Conservation (phyloP, 768 basidiomycete species). For the Suillus americanus region DNA sequence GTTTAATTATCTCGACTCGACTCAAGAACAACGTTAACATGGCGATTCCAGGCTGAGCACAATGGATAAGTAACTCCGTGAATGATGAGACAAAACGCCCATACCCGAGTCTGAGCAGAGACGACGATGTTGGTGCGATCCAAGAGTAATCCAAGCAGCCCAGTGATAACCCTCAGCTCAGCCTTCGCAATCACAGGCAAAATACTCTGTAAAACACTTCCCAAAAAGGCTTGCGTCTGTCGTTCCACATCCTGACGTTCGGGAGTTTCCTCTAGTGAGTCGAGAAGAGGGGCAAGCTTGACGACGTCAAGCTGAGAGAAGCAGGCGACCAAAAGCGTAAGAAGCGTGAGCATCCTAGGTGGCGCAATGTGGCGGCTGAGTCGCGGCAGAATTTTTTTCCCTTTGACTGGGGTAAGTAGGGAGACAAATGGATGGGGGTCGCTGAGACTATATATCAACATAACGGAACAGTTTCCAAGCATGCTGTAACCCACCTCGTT, state of each 20-base stretch:
- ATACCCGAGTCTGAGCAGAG: constrained; percentile 79
- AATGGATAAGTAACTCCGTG: constrained; percentile 6
- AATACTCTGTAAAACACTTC: constrained; percentile 84
- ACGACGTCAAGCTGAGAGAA: constrained; percentile 95
- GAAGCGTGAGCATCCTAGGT: constrained; percentile 78
- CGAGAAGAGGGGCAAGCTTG: constrained; percentile 69
- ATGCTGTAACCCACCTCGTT: constrained; percentile 61
- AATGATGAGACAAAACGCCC: constrained; percentile 24
- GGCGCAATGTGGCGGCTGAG: constrained; percentile 80
- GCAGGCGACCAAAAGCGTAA: constrained; percentile 91
- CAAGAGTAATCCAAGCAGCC: constrained; percentile 79
- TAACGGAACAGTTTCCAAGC: background rate
- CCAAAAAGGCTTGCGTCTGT: constrained; percentile 90
- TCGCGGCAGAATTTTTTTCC: constrained; percentile 89
- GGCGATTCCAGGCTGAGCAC: constrained; percentile 80
- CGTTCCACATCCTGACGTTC: constrained; percentile 72
- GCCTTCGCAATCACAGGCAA: constrained; percentile 79
- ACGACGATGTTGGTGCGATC: constrained; percentile 73
- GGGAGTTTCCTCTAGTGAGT: constrained; percentile 57
- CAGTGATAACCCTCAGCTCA: constrained; percentile 79
- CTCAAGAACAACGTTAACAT: constrained; percentile 89
- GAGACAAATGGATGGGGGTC: constrained; percentile 97
- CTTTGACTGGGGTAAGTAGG: constrained; percentile 83
- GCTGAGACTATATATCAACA: constrained; percentile 38
- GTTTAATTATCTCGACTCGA: constrained; percentile 90